A percentile compares a stretch with the other conserved stretches of the same genome.
Evolutionary conservation across 768 basidiomycete species (phyloP).

Genomic region (Lactarius akahatsu): DNA sequence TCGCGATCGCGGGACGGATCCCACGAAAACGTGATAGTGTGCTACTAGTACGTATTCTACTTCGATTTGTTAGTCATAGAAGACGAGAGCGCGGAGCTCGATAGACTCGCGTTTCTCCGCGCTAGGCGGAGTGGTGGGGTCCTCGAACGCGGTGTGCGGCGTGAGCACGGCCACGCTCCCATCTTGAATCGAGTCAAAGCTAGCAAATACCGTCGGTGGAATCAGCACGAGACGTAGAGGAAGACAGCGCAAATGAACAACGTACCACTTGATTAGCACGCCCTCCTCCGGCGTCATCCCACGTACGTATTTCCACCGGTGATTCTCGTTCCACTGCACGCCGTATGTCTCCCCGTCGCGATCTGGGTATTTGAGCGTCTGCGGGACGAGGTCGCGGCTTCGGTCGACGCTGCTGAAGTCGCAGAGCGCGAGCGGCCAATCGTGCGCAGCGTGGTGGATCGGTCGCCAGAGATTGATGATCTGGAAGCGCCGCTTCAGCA

Average conservation of each 20-base stretch:
- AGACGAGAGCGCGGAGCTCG: constrained; percentile 62
- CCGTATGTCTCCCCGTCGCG: constrained; percentile 45
- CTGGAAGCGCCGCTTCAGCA: constrained; percentile 49
- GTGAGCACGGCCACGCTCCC: constrained; percentile 54
- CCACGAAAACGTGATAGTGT: not conserved
- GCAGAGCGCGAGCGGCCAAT: constrained; percentile 50
- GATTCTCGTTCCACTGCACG: constrained; percentile 41
- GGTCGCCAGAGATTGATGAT: constrained; percentile 59
- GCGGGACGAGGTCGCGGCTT: constrained; percentile 40
- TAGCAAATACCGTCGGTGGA: constrained; percentile 23
- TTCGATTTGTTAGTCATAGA: constrained; percentile 45
- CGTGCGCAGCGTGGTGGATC: constrained; percentile 45
- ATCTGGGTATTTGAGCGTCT: constrained; percentile 43
- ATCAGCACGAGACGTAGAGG: not conserved
- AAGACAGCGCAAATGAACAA: not conserved
- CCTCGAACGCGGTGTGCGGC: constrained; percentile 63
- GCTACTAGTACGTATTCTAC: not conserved
- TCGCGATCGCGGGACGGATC: not conserved
- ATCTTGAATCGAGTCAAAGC: constrained; percentile 39
- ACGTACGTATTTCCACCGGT: constrained; percentile 48
- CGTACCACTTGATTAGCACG: constrained; percentile 49
- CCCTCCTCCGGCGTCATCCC: constrained; percentile 48
- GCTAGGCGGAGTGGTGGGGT: constrained; percentile 51
- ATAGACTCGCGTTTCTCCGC: constrained; percentile 56
- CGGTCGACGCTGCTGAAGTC: constrained; percentile 46